A percentile compares a stretch with the other conserved stretches of the same genome.
Conservation (phyloP, 116 monocot species). For the Zostera marina region DNA sequence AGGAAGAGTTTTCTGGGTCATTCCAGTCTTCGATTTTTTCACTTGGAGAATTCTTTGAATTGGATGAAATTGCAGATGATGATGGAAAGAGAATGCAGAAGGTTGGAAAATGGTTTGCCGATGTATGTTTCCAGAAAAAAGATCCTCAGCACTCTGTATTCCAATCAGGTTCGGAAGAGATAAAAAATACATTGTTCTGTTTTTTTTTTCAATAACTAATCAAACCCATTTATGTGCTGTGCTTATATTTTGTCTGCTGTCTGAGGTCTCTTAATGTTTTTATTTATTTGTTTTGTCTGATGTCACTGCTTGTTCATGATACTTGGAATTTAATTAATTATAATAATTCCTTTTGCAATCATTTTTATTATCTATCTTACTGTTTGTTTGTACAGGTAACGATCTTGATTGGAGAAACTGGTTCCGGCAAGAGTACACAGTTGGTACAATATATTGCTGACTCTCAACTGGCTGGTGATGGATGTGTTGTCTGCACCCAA, state of each 20-base stretch:
- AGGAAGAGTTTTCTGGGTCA: conserved; percentile 3
- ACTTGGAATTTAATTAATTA: neutral
- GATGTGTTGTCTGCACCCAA: conserved; percentile 79
- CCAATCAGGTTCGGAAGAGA: conserved; percentile 42
- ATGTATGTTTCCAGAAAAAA: conserved; percentile 47
- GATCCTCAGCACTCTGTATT: conserved; percentile 23
- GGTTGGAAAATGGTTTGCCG: conserved; percentile 61
- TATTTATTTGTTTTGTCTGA: neutral
- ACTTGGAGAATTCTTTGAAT: conserved; percentile 19
- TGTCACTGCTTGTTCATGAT: neutral
- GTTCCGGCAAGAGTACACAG: conserved; percentile 96
- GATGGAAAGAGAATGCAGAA: conserved; percentile 52
- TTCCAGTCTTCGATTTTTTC: conserved; percentile 16
- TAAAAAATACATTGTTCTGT: neutral
- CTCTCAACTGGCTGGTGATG: conserved; percentile 33
- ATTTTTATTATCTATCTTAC: neutral
- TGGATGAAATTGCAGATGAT: conserved; percentile 30
- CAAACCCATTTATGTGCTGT: neutral
- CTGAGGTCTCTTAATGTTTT: no score
- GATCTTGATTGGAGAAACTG: conserved; percentile 88
- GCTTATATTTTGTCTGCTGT: no score
- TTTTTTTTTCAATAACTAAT: no score
- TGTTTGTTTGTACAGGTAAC: conserved; percentile 25
- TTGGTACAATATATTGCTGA: conserved; percentile 88
- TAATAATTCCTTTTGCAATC: neutral